Base-by-base conservation (phyloP, 306 rosid genomes). In the Cyamopsis tetragonoloba region DNA sequence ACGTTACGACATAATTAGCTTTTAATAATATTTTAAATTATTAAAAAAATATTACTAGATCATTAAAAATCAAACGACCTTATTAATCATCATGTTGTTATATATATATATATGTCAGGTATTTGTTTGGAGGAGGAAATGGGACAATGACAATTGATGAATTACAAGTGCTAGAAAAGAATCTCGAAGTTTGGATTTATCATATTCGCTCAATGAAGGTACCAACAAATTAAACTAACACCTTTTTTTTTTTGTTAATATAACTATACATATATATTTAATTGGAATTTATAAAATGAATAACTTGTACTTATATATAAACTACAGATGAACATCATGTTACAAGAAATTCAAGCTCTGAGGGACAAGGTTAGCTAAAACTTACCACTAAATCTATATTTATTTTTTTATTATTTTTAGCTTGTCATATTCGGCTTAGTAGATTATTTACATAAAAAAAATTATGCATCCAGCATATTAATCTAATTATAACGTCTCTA, bases 171-270 rank as follows among this genome's bases (percentile, higher is more conserved):
- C 50, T 90, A 28, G 97, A 93, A 70, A 93, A 93, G 76, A 80
- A 93, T 68, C 96, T 93, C 11, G 97, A 93, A 83, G 73, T 53
- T 63, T 90, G 99, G 97, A 86, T 86, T 50, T 83, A 80, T 81
- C 84, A 86, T 3, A 84, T 92, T 26, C 93, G 98, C 20, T 79
- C 96, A 24, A 76, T 85, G 76, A 92, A 92, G 96, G 98, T 92
- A 79, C 0, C 2, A 3, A 2, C 4, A 6, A 60, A 32, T 10
- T n/a, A n/a, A n/a, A n/a, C n/a, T n/a, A n/a, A n/a, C n/a, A n/a
- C n/a, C n/a, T n/a, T n/a, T n/a, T n/a, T n/a, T n/a, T n/a, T n/a
- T n/a, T n/a, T n/a, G n/a, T n/a, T n/a, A n/a, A n/a, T n/a, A n/a
- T n/a, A n/a, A n/a, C n/a, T n/a, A n/a, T n/a, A n/a, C n/a, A n/a